Base-by-base conservation (phyloP, 176 grass and related monocot species). In the Hsuehochloa calcarea region DNA sequence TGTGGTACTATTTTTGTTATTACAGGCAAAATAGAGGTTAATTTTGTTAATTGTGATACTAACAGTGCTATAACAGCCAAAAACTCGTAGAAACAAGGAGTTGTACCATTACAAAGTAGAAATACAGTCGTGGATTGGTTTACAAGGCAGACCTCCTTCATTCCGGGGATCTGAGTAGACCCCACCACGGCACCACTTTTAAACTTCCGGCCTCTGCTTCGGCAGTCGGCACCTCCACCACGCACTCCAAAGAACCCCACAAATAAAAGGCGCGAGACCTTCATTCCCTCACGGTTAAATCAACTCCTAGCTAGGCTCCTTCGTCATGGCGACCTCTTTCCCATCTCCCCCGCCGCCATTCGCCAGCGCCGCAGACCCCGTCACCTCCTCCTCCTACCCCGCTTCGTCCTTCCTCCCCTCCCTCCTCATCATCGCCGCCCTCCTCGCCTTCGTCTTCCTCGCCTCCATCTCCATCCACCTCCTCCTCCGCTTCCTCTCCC, bases 381-480 rank as follows among this genome's bases (percentile, higher is more conserved):
- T 54, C 26, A 31, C 89, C 35, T 38, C 75, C 3, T 56, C 89
- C 0, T 41, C 89, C 1, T 37, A 88, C 72, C 56, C 82, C 0
- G 71, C 70, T 11, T 35, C 85, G 5, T 88, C 90, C 4, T 59
- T 93, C 64, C 75, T 80, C 15, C 79, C 92, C 0, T 91, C 92
- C 6, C 66, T 98, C 71, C 82, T 93, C 70, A 93, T 98, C 67
- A 95, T 95, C 72, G 76, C 75, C 60, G 95, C 70, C 26, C 92
- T 98, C 62, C 49, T 95, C 7, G 56, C 86, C 27, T 88, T 92
- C 70, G 93, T 98, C 35, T 25, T 93, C 80, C 38, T 95, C 49
- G 91, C 91, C 23, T 95, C 84, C 25, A 11, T 89, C 70, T 83
- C 90, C 84, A 95, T 97, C 89, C 90, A 95, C 71, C 85, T 88